These are phyloP conservation scores for Trichoderma breve DNA, from an alignment of 2,329 filamentous ascomycete species.

Conservation along the genomic window DNA sequence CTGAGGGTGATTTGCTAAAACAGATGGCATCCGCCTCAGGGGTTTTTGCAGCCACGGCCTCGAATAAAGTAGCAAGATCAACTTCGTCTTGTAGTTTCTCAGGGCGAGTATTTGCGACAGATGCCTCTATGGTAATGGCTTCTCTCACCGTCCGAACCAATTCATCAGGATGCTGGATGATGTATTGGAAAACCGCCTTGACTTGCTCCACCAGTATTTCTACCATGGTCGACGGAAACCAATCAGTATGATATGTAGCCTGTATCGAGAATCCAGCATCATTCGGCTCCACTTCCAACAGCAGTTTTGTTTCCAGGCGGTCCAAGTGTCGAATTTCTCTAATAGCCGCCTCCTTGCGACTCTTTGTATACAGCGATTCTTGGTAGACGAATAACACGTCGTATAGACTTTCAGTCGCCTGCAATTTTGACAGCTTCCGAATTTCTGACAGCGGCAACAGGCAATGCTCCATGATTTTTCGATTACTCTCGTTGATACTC, in stretches of 20 bases:
- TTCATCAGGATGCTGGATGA: slow-evolving; percentile 29
- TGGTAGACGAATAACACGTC: slow-evolving; percentile 84
- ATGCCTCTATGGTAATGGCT: slow-evolving; percentile 39
- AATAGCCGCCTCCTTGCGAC: slow-evolving; percentile 38
- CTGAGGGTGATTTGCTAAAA: slow-evolving; percentile 50
- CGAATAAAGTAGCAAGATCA: slow-evolving; percentile 54
- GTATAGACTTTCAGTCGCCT: slow-evolving; percentile 61
- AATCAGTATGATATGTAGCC: slow-evolving; percentile 47
- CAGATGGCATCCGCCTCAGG: slow-evolving; percentile 61
- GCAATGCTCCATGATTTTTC: slow-evolving; percentile 62
- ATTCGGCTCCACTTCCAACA: slow-evolving; percentile 72
- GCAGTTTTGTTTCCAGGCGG: slow-evolving; percentile 70
- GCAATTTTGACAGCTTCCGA: slow-evolving; percentile 56
- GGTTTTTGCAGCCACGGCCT: slow-evolving; percentile 45
- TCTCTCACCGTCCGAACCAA: slow-evolving; percentile 21
- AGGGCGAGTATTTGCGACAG: slow-evolving; percentile 47
- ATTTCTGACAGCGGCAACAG: slow-evolving; percentile 67
- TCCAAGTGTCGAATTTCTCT: slow-evolving; percentile 62
- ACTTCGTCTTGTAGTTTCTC: slow-evolving; percentile 34
- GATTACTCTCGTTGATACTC: slow-evolving; percentile 63
- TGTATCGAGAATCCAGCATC: slow-evolving; percentile 42
- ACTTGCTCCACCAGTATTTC: slow-evolving; percentile 60
- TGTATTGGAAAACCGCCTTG: slow-evolving; percentile 44
- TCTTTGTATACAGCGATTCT: slow-evolving; percentile 57
- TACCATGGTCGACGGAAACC: slow-evolving; percentile 55